A percentile compares a stretch with the other conserved stretches of the same genome.
Conservation (phyloP, 2,329 filamentous ascomycete species). For the Graphiopsis chlorocephala region DNA sequence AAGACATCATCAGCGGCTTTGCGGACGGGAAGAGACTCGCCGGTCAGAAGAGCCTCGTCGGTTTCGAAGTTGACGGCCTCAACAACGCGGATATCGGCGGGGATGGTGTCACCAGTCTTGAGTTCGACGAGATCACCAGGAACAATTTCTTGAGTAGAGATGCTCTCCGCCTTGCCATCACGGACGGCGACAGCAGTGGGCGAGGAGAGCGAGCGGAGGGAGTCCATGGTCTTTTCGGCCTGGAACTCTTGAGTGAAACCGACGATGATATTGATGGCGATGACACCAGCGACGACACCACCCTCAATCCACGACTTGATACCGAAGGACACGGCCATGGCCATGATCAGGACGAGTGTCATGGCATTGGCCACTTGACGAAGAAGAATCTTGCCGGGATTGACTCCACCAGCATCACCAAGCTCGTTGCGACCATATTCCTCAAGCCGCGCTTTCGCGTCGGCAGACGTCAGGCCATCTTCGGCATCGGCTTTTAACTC, state of each 20-base stretch:
- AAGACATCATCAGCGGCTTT: slow-evolving; percentile 61
- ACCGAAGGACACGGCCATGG: slow-evolving; percentile 49
- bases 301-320: slow-evolving; percentile 49
- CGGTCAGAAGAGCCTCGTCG: slow-evolving; percentile 72
- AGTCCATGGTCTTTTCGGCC: slow-evolving; percentile 51
- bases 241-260: slow-evolving; percentile 48
- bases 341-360: slow-evolving; percentile 60
- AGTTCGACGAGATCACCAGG: slow-evolving; percentile 49
- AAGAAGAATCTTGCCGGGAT: slow-evolving; percentile 68
- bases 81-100: slow-evolving; percentile 46
- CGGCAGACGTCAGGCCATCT: slow-evolving; percentile 60
- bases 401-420: slow-evolving; percentile 64
- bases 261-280: slow-evolving; percentile 45
- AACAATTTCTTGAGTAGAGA: slow-evolving; percentile 46
- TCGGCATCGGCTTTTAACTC: slow-evolving; percentile 64
- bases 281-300: slow-evolving; percentile 47
- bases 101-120: slow-evolving; percentile 49
- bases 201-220: slow-evolving; percentile 45
- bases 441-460: slow-evolving; percentile 58
- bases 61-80: slow-evolving; percentile 60
- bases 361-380: slow-evolving; percentile 76
- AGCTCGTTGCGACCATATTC: slow-evolving; percentile 68
- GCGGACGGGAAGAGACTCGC: slow-evolving; percentile 68
- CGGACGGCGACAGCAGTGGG: slow-evolving; percentile 47
- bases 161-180: slow-evolving; percentile 42